Evolutionary conservation across 306 rosid genomes (phyloP).

Genomic region (Quercus gilva): DNA sequence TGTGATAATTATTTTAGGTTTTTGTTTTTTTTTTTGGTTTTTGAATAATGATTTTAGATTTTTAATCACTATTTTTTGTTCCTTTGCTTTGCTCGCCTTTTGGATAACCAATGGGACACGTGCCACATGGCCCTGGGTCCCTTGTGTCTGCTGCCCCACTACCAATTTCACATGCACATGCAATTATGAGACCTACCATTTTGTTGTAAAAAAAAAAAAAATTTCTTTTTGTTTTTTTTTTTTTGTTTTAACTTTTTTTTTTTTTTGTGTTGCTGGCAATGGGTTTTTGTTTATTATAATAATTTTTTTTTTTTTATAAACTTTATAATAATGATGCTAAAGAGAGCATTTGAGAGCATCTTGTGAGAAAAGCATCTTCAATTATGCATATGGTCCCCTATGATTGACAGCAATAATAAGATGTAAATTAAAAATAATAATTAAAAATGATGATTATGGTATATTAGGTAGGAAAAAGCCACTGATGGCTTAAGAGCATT

Average conservation of each 20-base stretch:
- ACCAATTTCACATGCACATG: conserved; percentile 1
- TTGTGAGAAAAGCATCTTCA: too few species aligned
- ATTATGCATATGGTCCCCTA: too few species aligned
- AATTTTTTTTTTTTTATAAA: too few species aligned
- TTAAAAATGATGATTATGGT: too few species aligned
- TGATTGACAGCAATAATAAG: too few species aligned
- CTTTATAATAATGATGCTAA: too few species aligned
- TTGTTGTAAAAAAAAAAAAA: too few species aligned
- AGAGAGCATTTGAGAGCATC: too few species aligned
- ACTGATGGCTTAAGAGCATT: too few species aligned
- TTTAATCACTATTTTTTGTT: not conserved
- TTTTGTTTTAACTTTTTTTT: not conserved
- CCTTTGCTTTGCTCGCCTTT: not conserved
- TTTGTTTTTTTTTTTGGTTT: not conserved
- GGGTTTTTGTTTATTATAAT: too few species aligned
- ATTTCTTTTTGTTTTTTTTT: not conserved
- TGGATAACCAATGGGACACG: not conserved
- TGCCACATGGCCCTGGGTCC: conserved; percentile 2
- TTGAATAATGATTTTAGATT: not conserved
- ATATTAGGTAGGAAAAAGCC: too few species aligned
- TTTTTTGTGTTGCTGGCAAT: not conserved
- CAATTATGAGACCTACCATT: not conserved
- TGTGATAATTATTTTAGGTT: not conserved
- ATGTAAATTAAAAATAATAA: too few species aligned
- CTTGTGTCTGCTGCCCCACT: not conserved